Conservation (phyloP, 176 grass and related monocot species). For the Microstegium vimineum region DNA sequence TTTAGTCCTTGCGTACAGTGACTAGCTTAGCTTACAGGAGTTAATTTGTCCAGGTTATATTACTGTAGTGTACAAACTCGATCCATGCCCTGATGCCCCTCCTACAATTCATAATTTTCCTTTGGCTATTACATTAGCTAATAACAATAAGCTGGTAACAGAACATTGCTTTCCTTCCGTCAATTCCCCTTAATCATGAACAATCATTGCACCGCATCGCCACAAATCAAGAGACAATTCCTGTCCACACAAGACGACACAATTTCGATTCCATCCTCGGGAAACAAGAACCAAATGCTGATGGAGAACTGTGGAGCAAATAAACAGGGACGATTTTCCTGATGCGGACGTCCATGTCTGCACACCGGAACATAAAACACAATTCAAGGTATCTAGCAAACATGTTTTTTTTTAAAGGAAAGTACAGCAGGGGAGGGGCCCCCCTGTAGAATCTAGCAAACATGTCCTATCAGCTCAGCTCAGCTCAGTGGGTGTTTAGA, state of each 20-base stretch:
- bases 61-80: not conserved
- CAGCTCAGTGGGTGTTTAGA: not conserved
- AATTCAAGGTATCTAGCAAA: not conserved
- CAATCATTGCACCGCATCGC: not conserved
- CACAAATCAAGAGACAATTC: not conserved
- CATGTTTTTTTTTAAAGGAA: too few relatives aligned
- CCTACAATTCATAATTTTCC: too few relatives aligned
- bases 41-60: not conserved
- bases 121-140: too few relatives aligned
- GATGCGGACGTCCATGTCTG: not conserved
- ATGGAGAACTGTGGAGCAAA: not conserved
- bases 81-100: too few relatives aligned
- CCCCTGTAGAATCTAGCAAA: not conserved
- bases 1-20: not conserved
- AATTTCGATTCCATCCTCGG: not conserved
- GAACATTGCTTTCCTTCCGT: not conserved
- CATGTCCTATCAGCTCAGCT: not conserved
- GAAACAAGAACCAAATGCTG: not conserved
- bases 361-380: not conserved
- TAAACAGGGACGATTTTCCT: not conserved
- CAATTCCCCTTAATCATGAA: not conserved
- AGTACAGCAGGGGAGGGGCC: too few relatives aligned
- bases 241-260: not conserved
- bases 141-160: too few relatives aligned
- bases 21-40: not conserved